A percentile compares a stretch with the other conserved stretches of the same genome.
Evolutionary conservation across 2,329 filamentous ascomycete species (phyloP).

Genomic region (Cadophora sp.): DNA sequence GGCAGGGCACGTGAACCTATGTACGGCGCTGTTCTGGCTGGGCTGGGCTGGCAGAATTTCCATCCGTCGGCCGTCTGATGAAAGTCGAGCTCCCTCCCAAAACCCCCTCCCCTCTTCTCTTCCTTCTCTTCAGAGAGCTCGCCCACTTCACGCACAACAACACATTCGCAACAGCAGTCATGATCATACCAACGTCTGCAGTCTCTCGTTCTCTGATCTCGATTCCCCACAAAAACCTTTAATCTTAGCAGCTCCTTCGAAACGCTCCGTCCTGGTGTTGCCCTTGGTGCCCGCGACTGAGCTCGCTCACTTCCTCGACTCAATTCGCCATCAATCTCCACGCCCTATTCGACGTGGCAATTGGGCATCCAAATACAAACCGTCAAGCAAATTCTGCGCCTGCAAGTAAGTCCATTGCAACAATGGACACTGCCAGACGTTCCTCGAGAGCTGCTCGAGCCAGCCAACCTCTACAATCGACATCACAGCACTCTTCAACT

Average conservation of each 20-base stretch:
- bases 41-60: neutral
- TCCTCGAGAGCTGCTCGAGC: constrained; percentile 90
- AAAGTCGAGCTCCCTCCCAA: constrained; percentile 4
- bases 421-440: constrained; percentile 71
- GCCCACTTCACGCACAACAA: neutral
- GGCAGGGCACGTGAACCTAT: neutral
- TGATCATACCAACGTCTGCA: constrained; percentile 31
- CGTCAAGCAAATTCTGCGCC: neutral
- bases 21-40: neutral
- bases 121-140: constrained; percentile 6
- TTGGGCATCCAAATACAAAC: constrained; percentile 17
- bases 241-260: constrained; percentile 23
- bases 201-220: constrained; percentile 30
- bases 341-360: constrained; percentile 17
- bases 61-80: neutral
- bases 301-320: constrained; percentile 16
- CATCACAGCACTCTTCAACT: constrained; percentile 78
- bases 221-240: constrained; percentile 14
- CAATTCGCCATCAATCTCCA: constrained; percentile 31
- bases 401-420: constrained; percentile 32
- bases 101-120: constrained; percentile 1
- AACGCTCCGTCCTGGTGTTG: constrained; percentile 26
- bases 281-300: constrained; percentile 23
- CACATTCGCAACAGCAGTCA: constrained; percentile 26
- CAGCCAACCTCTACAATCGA: constrained; percentile 71